Evolutionary conservation across 192 early-diverging fungal genomes (phyloP), one percentile per base, ranked within the genome.

Genomic region (Dispira parvispora): DNA sequence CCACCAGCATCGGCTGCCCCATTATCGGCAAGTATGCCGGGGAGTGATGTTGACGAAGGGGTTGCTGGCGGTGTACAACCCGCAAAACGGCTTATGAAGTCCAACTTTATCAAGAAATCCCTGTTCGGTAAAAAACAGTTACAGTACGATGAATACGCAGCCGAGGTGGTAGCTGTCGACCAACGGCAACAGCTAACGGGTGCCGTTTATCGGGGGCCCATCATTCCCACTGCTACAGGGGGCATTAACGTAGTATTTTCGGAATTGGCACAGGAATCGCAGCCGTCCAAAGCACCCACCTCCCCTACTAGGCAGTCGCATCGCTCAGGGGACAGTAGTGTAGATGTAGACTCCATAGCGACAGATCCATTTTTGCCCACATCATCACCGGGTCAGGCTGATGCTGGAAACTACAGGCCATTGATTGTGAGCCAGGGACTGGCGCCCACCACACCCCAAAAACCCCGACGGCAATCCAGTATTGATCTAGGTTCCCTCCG

Each of bases 81-180:
- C 6, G 1, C 32, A 6, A 21, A 55, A 28, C 53, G 53, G 20
- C 53, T 55, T 21, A 55, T 55, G 53, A 55, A 55, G 25, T 55
- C 53, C 53, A 55, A 21, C 53, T 55, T 55, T 28, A 21, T 55
- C 21, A 55, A 55, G 53, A 55, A 55, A 23, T 23, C 53, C 20
- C 53, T 55, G 3, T 55, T 55, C 9, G 53, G 53, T 23, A 55
- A 55, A 28, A 55, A 55, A 9, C 53, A 55, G 25, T 26, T 55
- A 28, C 53, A 55, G 53, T 55, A 21, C 28, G 53, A 55, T 28
- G 53, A 55, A 23, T 55, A 55, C 21, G 53, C 21, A 28, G 53
- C 53, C 53, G 53, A 55, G 53, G 53, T 55, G 25, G 25, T 55
- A 8, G 53, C 21, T 21, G 18, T 55, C 13, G 25, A 55, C 28